A percentile compares a stretch with the other conserved stretches of the same genome.
phyloP scores from a whole-genome alignment of 345 rosid genomes.

The Camelina sativa region DNA sequence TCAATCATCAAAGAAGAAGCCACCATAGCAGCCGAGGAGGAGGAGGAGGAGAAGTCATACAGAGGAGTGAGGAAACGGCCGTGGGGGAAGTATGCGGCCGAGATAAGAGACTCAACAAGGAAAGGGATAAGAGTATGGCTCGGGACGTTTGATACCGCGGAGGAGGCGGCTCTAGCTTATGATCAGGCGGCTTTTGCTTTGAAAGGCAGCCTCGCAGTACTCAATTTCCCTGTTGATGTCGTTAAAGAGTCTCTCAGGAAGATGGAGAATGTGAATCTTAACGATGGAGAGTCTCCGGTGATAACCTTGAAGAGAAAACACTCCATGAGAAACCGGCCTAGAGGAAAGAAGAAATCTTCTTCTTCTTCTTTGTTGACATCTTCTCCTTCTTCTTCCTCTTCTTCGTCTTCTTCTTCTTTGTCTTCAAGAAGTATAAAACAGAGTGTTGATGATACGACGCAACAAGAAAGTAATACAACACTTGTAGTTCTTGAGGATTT shows the following conservation, averaged over 20 bases:
- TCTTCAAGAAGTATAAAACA: conserved; percentile 33
- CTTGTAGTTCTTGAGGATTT: conserved; percentile 67
- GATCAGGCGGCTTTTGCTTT: conserved; percentile 77
- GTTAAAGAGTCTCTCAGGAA: conserved; percentile 57
- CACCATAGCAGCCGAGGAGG: conserved; percentile 40
- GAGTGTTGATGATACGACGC: conserved; percentile 25
- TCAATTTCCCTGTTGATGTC: conserved; percentile 58
- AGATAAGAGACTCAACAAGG: conserved; percentile 71
- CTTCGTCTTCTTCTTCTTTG: neutral
- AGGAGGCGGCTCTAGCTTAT: conserved; percentile 78
- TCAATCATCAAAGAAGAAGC: conserved; percentile 45
- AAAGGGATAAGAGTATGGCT: conserved; percentile 78
- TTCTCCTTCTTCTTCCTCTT: conserved; percentile 4
- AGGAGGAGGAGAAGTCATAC: conserved; percentile 40
- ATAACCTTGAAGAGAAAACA: conserved; percentile 63
- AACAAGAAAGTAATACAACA: conserved; percentile 41
- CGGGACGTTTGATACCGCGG: conserved; percentile 71
- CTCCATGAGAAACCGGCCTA: conserved; percentile 52
- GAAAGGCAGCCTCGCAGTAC: conserved; percentile 58
- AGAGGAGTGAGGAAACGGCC: conserved; percentile 81
- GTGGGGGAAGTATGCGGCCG: conserved; percentile 83
- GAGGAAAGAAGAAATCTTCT: conserved; percentile 47
- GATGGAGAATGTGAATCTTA: conserved; percentile 49
- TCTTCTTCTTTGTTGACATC: neutral
- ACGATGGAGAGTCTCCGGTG: conserved; percentile 68